Conservation (phyloP, 441 rosid genomes). For the Erysimum cheiri region DNA sequence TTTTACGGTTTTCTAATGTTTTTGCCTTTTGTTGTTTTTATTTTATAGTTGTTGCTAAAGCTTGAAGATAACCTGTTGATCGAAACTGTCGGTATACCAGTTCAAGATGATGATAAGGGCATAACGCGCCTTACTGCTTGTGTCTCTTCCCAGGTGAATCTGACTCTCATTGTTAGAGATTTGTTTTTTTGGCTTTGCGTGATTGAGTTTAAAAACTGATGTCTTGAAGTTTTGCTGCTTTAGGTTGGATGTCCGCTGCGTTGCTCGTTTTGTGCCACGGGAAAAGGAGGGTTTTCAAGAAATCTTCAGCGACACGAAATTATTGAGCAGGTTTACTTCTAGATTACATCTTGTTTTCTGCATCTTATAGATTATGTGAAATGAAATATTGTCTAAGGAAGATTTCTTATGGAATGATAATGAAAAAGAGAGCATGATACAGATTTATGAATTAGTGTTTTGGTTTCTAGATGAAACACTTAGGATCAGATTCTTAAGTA, state of each 20-base stretch:
- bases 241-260: slow-evolving; percentile 97
- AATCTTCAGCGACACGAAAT: slow-evolving; percentile 90
- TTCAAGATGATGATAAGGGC: slow-evolving; percentile 74
- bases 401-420: not conserved
- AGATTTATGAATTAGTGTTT: slow-evolving; percentile 9
- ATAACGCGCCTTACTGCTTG: slow-evolving; percentile 86
- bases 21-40: slow-evolving; percentile 7
- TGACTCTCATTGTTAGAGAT: slow-evolving; percentile 16
- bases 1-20: slow-evolving; percentile 19
- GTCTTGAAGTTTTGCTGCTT: slow-evolving; percentile 32
- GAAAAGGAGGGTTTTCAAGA: slow-evolving; percentile 94
- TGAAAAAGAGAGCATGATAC: slow-evolving; percentile 4
- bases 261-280: slow-evolving; percentile 97
- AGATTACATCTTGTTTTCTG: slow-evolving; percentile 14
- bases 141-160: slow-evolving; percentile 84
- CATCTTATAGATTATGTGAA: slow-evolving; percentile 20
- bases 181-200: not conserved
- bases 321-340: slow-evolving; percentile 72
- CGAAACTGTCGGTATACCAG: slow-evolving; percentile 96
- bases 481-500: not conserved
- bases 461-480: slow-evolving; percentile 13
- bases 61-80: slow-evolving; percentile 84
- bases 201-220: slow-evolving; percentile 4
- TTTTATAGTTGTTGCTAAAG: slow-evolving; percentile 71
- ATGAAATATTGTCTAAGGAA: slow-evolving; percentile 1